Percentiles rank a stretch among this genome's conserved stretches.
These are phyloP conservation scores for Phaeosphaeria sp. DNA, from an alignment of 2,329 filamentous ascomycete genomes.

Conservation along the genomic window DNA sequence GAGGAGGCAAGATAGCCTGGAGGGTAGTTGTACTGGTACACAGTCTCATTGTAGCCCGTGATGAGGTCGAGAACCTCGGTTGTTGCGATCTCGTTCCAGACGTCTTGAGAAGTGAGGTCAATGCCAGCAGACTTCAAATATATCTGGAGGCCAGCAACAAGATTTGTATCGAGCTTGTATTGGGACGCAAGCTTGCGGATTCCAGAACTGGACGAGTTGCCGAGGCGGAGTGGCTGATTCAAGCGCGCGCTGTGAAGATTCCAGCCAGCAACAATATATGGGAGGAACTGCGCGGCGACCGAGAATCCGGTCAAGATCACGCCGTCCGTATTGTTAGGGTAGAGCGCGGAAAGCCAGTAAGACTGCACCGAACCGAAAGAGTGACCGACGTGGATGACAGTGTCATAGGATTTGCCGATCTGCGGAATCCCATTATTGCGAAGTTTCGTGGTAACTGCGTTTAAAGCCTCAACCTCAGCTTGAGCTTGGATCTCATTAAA, in stretches of 20 bases:
- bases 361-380: conserved; percentile 68
- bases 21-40: conserved; percentile 36
- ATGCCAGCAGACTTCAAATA: conserved; percentile 23
- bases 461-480: conserved; percentile 66
- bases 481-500: conserved; percentile 65
- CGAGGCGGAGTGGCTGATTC: conserved; percentile 51
- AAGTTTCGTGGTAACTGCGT: conserved; percentile 59
- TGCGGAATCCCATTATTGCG: conserved; percentile 55
- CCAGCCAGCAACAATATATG: conserved; percentile 53
- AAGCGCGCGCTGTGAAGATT: conserved; percentile 57
- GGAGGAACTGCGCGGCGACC: conserved; percentile 54
- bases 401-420: conserved; percentile 48
- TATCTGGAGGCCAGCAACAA: conserved; percentile 25
- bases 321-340: conserved; percentile 63
- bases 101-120: conserved; percentile 21
- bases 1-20: conserved; percentile 62
- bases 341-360: conserved; percentile 60
- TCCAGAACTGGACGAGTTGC: conserved; percentile 30
- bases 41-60: conserved; percentile 38
- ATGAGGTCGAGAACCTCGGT: conserved; percentile 42
- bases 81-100: conserved; percentile 36
- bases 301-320: conserved; percentile 68
- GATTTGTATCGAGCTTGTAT: conserved; percentile 16
- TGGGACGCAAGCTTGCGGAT: conserved; percentile 13
- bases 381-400: conserved; percentile 68